Evolutionary conservation across 495 filamentous ascomycete species (phyloP), one percentile per base, ranked within the genome.

Genomic region (Tetracladium marchalianum): DNA sequence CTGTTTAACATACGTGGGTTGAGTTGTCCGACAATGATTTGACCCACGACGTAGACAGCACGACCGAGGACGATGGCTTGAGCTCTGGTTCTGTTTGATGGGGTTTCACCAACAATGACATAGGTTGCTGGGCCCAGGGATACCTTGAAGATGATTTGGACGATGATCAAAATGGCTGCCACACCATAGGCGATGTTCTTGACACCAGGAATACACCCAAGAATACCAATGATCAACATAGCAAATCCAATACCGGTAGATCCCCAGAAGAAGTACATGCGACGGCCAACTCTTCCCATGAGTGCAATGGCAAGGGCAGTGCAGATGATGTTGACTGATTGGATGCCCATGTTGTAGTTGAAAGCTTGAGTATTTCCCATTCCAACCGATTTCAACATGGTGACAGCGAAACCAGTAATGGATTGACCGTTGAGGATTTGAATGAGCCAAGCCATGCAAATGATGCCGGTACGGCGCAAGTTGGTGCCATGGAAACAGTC

Each of bases 71-170:
- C 77, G 35, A 82, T 77, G 0, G 84, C 85, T 66, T 87, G 85
- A 57, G 81, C 78, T 40, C 84, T 81, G 7, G 87, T 68, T 1
- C 84, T 73, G 33, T 78, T 72, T 1, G 83, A 81, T 11, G 82
- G 80, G 7, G 86, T 63, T 56, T 87, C 84, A 7, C 78, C 74
- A n/a, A 87, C 82, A 12, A 89, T 69, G 0, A 79, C 82, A 57
- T 85, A 88, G 54, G 77, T 79, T 17, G 87, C 80, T 0, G 83
- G 84, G 1, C 84, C 84, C 24, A 89, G 80, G 0, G 81, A 81
- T 15, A 79, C 78, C 60, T 87, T 87, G 44, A 80, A 72, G 37
- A 85, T 61, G 2, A 81, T 77, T 73, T 77, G 87, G 52, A 79
- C 50, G 34, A 87, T 58, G 69, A 88, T 74, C 58, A 87, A 76